These are phyloP conservation scores for Cutaneotrichosporon cavernicola DNA, from an alignment of 1,284 basidiomycete genomes.

Conservation along the genomic window DNA sequence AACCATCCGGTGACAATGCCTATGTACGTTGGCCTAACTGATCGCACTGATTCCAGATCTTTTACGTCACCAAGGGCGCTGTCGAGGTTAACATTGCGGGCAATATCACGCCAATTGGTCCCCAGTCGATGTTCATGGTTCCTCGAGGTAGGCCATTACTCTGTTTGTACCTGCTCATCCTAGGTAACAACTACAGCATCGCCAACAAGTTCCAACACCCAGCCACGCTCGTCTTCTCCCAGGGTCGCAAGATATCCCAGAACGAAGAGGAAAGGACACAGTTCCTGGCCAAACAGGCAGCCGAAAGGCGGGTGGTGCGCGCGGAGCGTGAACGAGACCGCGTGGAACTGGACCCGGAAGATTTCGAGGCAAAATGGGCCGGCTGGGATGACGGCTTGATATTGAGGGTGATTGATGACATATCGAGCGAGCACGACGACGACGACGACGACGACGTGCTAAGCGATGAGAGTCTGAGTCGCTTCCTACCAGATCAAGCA, in stretches of 20 bases:
- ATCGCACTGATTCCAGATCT: slow-evolving; percentile 63
- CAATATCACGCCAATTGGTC: slow-evolving; percentile 71
- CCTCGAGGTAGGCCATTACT: slow-evolving; percentile 68
- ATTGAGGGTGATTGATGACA: background rate
- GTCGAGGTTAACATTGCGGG: slow-evolving; percentile 81
- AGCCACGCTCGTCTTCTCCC: slow-evolving; percentile 86
- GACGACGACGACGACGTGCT: slow-evolving; percentile 11
- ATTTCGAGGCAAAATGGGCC: slow-evolving; percentile 11
- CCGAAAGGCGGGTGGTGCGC: background rate
- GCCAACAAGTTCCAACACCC: slow-evolving; percentile 70
- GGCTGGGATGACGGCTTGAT: background rate
- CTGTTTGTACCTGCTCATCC: slow-evolving; percentile 11
- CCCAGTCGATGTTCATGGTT: slow-evolving; percentile 84
- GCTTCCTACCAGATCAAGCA: background rate
- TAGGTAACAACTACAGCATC: slow-evolving; percentile 87
- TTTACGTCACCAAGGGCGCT: slow-evolving; percentile 82
- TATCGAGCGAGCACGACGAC: slow-evolving; percentile 1
- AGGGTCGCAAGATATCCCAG: slow-evolving; percentile 70
- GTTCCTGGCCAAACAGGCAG: background rate
- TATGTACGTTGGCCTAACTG: slow-evolving; percentile 65
- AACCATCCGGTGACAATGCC: slow-evolving; percentile 88
- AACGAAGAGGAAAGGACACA: slow-evolving; percentile 48
- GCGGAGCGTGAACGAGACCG: background rate
- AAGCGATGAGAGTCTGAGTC: slow-evolving; percentile 12
- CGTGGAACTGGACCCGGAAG: slow-evolving; percentile 1